phyloP scores from a whole-genome alignment of 495 filamentous ascomycete genomes.

The Massariosphaeria phaeospora region DNA sequence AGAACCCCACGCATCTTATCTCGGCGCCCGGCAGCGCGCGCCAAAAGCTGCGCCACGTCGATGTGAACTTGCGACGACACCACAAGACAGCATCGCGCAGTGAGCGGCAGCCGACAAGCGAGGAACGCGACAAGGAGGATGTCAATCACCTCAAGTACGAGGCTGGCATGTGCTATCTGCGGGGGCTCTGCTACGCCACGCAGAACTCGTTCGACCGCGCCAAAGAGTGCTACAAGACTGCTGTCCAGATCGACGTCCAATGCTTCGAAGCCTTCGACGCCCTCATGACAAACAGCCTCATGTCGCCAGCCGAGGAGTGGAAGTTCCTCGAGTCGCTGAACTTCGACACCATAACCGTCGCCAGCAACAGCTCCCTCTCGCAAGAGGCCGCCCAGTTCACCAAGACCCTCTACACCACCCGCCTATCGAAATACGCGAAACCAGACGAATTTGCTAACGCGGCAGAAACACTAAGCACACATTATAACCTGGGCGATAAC shows the following conservation, averaged over 20 bases:
- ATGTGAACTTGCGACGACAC: conserved; percentile 43
- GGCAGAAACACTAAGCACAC: conserved; percentile 82
- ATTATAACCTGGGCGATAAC: conserved; percentile 84
- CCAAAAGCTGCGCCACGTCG: conserved; percentile 50
- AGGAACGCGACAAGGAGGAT: conserved; percentile 64
- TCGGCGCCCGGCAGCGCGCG: conserved; percentile 58
- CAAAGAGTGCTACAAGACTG: conserved; percentile 97
- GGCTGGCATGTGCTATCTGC: conserved; percentile 93
- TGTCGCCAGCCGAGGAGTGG: conserved; percentile 97
- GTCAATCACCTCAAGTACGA: conserved; percentile 75
- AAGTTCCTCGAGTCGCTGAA: conserved; percentile 85
- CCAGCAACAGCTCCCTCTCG: conserved; percentile 50
- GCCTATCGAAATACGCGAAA: conserved; percentile 92
- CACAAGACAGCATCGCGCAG: conserved; percentile 46
- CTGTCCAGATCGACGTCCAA: conserved; percentile 92
- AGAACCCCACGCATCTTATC: conserved; percentile 83
- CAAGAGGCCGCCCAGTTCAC: conserved; percentile 89
- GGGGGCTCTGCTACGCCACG: conserved; percentile 91
- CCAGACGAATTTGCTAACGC: conserved; percentile 78
- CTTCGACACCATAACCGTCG: conserved; percentile 70
- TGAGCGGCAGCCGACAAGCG: conserved; percentile 54
- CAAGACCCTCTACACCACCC: conserved; percentile 94
- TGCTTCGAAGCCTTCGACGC: conserved; percentile 98
- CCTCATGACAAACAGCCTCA: conserved; percentile 92
- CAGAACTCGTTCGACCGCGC: conserved; percentile 96